Evolutionary conservation across 108 stramenopile species (phyloP).

Genomic region (Conticribra guillardii): DNA sequence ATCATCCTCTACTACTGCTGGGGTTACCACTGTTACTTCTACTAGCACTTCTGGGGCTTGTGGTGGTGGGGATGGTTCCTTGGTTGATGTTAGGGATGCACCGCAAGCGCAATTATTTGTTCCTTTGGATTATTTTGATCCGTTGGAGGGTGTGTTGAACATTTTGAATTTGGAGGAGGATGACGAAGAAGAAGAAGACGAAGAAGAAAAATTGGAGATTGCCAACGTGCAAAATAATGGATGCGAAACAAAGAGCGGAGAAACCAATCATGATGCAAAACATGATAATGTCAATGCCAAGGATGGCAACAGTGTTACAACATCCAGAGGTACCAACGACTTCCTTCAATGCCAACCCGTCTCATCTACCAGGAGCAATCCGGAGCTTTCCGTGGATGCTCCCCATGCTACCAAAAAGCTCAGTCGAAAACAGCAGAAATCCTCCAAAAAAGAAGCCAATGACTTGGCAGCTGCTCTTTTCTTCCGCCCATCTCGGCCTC

Average conservation of each 20-base stretch:
- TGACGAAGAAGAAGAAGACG: constrained; percentile 4
- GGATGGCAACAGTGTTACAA: too few species aligned
- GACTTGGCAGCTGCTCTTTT: constrained; percentile 40
- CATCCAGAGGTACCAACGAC: too few species aligned
- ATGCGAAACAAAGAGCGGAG: background rate
- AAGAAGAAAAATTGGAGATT: background rate
- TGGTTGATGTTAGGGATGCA: background rate
- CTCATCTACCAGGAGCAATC: too few species aligned
- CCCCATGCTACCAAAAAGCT: background rate
- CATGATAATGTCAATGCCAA: too few species aligned
- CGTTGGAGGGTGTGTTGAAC: constrained; percentile 9
- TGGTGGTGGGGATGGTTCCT: constrained; percentile 1
- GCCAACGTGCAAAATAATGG: background rate
- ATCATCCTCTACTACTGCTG: background rate
- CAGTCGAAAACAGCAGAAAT: constrained; percentile 21
- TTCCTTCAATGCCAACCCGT: too few species aligned
- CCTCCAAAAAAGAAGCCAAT: constrained; percentile 29
- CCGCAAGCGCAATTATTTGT: background rate
- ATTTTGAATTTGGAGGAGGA: constrained; percentile 29
- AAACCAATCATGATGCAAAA: too few species aligned
- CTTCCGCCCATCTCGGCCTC: constrained; percentile 22
- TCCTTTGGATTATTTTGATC: background rate
- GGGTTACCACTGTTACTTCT: background rate
- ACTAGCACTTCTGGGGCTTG: background rate
- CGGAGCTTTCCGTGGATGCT: too few species aligned